A percentile compares a stretch with the other conserved stretches of the same genome.
phyloP scores from a whole-genome alignment of 2,329 filamentous ascomycete species.

The Clarireedia hainanense region DNA sequence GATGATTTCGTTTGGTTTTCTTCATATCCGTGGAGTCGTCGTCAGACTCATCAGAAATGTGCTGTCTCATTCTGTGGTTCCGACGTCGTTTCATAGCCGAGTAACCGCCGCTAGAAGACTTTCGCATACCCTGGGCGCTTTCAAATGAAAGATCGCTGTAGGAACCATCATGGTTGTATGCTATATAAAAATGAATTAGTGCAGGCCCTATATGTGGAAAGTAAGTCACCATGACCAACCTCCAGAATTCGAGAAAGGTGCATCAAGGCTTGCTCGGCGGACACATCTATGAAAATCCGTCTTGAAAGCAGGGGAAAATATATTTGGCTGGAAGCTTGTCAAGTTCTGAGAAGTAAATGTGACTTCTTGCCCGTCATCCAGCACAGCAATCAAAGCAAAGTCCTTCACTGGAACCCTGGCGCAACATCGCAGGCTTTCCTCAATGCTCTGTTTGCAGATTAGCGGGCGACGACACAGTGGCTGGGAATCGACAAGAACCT shows the following conservation, averaged over 20 bases:
- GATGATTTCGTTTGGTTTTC: conserved; percentile 19
- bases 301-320: conserved; percentile 17
- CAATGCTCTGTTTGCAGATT: conserved; percentile 16
- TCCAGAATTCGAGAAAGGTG: conserved; percentile 6
- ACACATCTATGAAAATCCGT: conserved; percentile 13
- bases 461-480: not conserved
- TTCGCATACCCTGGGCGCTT: conserved; percentile 9
- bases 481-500: not conserved
- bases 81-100: conserved; percentile 11
- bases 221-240: not conserved
- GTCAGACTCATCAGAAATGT: conserved; percentile 20
- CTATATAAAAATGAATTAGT: conserved; percentile 11
- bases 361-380: conserved; percentile 20
- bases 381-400: conserved; percentile 21
- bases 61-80: conserved; percentile 9
- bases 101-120: conserved; percentile 13
- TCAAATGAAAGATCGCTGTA: conserved; percentile 18
- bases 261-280: conserved; percentile 7
- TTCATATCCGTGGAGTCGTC: conserved; percentile 14
- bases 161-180: conserved; percentile 15
- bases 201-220: not conserved
- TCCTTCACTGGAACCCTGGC: conserved; percentile 19
- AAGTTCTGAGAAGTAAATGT: conserved; percentile 20
- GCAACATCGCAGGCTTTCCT: conserved; percentile 20
- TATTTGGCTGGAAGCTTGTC: conserved; percentile 12